Conservation (phyloP, 129 eudicot genomes). For the Lactuca sativa region DNA sequence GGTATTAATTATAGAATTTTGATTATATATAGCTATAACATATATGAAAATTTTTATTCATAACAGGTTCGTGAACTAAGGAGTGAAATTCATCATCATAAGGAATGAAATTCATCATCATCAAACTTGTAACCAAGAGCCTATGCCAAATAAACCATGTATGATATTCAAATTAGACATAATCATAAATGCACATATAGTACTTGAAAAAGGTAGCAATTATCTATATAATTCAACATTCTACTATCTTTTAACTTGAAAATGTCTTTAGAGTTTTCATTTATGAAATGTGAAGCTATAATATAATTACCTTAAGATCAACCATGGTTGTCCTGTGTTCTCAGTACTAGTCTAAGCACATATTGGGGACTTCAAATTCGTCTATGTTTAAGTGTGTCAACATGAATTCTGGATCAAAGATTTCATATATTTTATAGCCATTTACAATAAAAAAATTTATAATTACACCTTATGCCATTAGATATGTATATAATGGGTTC, state of each 20-base stretch:
- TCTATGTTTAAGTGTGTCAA: constrained; percentile 60
- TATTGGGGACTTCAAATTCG: constrained; percentile 68
- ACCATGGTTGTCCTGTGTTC: constrained; percentile 99
- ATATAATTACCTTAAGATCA: constrained; percentile 66
- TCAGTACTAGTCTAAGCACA: constrained; percentile 85
- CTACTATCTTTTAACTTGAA: background rate
- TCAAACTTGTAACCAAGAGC: constrained; percentile 81
- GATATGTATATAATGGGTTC: background rate
- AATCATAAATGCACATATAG: background rate
- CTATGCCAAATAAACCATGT: constrained; percentile 36
- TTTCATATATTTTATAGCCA: background rate
- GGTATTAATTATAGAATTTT: constrained; percentile 10
- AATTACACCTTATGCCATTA: background rate
- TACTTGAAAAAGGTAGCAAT: background rate
- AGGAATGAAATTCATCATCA: constrained; percentile 59
- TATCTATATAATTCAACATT: background rate
- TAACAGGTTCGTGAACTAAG: constrained; percentile 65
- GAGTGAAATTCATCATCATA: constrained; percentile 67
- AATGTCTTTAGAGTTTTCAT: background rate
- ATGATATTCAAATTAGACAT: background rate
- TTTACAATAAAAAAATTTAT: background rate
- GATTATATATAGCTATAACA: background rate
- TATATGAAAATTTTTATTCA: constrained; percentile 10
- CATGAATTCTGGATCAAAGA: constrained; percentile 64
- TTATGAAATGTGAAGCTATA: background rate